A percentile compares a stretch with the other conserved stretches of the same genome.
Conservation (phyloP, 345 rosid species). For the Atalantia buxifolia region DNA sequence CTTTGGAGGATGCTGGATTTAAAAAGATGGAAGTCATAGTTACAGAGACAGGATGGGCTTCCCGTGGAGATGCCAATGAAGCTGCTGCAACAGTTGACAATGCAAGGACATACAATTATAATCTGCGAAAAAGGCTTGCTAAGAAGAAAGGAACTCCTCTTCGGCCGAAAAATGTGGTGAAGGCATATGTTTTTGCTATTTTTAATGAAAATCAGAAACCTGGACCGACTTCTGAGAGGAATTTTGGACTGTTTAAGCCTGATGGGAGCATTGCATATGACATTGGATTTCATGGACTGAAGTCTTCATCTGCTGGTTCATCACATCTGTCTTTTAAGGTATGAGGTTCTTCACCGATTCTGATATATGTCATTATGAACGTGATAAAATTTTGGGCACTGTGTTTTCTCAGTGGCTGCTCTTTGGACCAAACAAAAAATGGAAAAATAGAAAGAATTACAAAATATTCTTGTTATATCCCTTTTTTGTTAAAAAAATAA, state of each 20-base stretch:
- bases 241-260: constrained; percentile 88
- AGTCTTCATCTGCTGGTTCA: constrained; percentile 60
- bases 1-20: constrained; percentile 76
- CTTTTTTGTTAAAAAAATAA: no score
- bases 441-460: not conserved
- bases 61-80: constrained; percentile 77
- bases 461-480: not conserved
- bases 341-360: constrained; percentile 24
- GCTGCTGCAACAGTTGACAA: constrained; percentile 77
- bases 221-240: constrained; percentile 86
- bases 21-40: constrained; percentile 84
- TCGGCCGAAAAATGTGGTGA: constrained; percentile 69
- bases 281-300: constrained; percentile 73
- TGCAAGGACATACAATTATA: constrained; percentile 87
- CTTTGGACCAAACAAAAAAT: not conserved
- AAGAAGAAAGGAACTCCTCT: constrained; percentile 93
- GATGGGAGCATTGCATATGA: constrained; percentile 89
- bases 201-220: constrained; percentile 83
- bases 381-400: constrained; percentile 2
- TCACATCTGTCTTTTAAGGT: constrained; percentile 56
- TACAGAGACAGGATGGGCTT: constrained; percentile 98
- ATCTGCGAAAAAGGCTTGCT: constrained; percentile 89
- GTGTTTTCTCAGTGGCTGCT: not conserved
- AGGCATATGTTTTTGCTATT: constrained; percentile 84
- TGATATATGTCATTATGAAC: constrained; percentile 7